phyloP scores from a whole-genome alignment of 371 early-diverging fungal genomes.

The Apophysomyces trapeziformis region DNA sequence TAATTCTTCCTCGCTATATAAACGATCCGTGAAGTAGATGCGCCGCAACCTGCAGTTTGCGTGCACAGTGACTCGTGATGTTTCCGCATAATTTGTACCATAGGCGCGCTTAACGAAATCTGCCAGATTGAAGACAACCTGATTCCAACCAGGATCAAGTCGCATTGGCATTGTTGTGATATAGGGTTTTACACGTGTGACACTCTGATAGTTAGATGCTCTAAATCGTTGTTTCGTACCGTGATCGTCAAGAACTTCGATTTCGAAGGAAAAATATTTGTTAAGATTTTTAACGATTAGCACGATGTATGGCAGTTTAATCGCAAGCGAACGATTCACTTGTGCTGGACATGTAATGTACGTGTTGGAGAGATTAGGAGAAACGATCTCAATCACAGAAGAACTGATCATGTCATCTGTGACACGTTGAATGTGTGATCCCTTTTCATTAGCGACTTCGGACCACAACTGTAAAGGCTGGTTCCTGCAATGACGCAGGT shows the following conservation, averaged over 20 bases:
- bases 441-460: conserved; percentile 13
- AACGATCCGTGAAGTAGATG: conserved; percentile 89
- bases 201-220: conserved; percentile 89
- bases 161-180: conserved; percentile 95
- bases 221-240: conserved; percentile 80
- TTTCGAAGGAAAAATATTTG: conserved; percentile 92
- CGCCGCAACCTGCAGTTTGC: conserved; percentile 90
- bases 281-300: conserved; percentile 87
- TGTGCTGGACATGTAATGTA: conserved; percentile 88
- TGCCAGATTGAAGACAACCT: conserved; percentile 86
- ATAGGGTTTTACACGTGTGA: conserved; percentile 83
- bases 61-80: conserved; percentile 86
- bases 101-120: conserved; percentile 88
- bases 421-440: conserved; percentile 75
- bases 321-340: conserved; percentile 81
- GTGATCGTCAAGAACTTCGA: conserved; percentile 84
- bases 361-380: conserved; percentile 80
- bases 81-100: conserved; percentile 90
- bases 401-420: conserved; percentile 85
- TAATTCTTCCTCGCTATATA: conserved; percentile 90
- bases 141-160: conserved; percentile 96
- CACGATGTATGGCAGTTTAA: conserved; percentile 89
- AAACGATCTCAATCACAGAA: conserved; percentile 79
- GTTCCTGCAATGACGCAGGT: conserved; percentile 48
- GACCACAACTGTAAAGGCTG: conserved; percentile 90